Conservation (phyloP, 768 basidiomycete species). For the Cubamyces lactineus region DNA sequence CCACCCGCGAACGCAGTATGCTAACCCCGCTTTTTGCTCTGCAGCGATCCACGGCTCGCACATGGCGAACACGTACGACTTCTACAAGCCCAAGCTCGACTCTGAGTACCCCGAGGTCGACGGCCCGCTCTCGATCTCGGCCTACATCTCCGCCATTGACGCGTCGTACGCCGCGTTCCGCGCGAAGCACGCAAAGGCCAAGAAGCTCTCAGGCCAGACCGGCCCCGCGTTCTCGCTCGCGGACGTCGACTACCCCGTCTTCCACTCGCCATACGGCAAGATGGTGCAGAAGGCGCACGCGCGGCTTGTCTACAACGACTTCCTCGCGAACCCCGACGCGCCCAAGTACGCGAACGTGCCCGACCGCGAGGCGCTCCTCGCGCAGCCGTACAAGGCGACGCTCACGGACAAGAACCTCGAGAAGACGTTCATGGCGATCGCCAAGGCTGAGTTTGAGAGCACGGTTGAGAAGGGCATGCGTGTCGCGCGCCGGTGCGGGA, state of each 20-base stretch:
- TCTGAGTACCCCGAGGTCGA: constrained; percentile 98
- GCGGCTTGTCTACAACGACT: constrained; percentile 91
- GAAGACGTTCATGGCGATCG: constrained; percentile 86
- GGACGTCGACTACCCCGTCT: constrained; percentile 88
- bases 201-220: constrained; percentile 44
- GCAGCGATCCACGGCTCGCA: constrained; percentile 93
- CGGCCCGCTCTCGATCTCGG: constrained; percentile 93
- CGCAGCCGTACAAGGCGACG: constrained; percentile 68
- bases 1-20: background rate
- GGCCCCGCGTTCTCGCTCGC: constrained; percentile 68
- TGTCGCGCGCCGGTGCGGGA: constrained; percentile 89
- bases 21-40: constrained; percentile 13
- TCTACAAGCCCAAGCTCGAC: constrained; percentile 96
- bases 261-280: constrained; percentile 99
- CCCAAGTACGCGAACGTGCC: constrained; percentile 73
- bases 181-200: constrained; percentile 72
- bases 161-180: constrained; percentile 84
- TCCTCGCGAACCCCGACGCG: constrained; percentile 72
- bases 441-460: constrained; percentile 72
- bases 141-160: constrained; percentile 94
- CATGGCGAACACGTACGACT: constrained; percentile 98
- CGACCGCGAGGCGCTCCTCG: constrained; percentile 69
- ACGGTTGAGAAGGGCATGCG: constrained; percentile 84
- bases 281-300: constrained; percentile 97
- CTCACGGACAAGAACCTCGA: constrained; percentile 95